These are phyloP conservation scores for Amoeboaphelidium occidentale DNA, from an alignment of 371 early-diverging fungal genomes.

Conservation along the genomic window DNA sequence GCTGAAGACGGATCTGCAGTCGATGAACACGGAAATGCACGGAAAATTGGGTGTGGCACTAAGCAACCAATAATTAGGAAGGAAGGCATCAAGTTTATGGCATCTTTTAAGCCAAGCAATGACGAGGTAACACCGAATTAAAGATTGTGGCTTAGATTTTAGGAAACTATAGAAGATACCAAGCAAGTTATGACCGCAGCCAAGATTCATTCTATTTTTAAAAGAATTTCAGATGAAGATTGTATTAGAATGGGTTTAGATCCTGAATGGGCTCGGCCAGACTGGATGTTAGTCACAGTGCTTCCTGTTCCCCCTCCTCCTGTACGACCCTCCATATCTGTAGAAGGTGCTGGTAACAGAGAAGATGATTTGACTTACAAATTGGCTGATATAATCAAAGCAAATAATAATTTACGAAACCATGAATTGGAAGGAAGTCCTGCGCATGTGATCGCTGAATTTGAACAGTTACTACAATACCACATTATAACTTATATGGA, in stretches of 20 bases:
- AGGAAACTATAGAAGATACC: constrained; percentile 29
- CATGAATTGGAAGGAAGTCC: constrained; percentile 93
- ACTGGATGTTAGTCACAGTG: constrained; percentile 92
- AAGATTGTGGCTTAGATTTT: neutral
- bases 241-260: constrained; percentile 72
- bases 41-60: constrained; percentile 78
- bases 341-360: constrained; percentile 70
- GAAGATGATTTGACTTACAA: constrained; percentile 98
- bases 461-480: constrained; percentile 85
- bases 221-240: constrained; percentile 77
- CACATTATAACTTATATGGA: constrained; percentile 98
- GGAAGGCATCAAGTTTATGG: constrained; percentile 66
- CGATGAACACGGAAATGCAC: constrained; percentile 15
- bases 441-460: constrained; percentile 81
- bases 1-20: constrained; percentile 19
- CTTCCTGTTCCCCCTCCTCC: constrained; percentile 96
- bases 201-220: constrained; percentile 64
- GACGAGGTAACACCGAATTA: constrained; percentile 9
- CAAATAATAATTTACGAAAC: constrained; percentile 68
- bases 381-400: constrained; percentile 87
- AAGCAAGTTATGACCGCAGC: constrained; percentile 45
- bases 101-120: constrained; percentile 29
- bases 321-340: constrained; percentile 94
- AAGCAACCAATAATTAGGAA: constrained; percentile 76
- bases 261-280: constrained; percentile 81